Evolutionary conservation across 108 stramenopile genomes (phyloP).

Genomic region (Aurantiochytrium sp.): DNA sequence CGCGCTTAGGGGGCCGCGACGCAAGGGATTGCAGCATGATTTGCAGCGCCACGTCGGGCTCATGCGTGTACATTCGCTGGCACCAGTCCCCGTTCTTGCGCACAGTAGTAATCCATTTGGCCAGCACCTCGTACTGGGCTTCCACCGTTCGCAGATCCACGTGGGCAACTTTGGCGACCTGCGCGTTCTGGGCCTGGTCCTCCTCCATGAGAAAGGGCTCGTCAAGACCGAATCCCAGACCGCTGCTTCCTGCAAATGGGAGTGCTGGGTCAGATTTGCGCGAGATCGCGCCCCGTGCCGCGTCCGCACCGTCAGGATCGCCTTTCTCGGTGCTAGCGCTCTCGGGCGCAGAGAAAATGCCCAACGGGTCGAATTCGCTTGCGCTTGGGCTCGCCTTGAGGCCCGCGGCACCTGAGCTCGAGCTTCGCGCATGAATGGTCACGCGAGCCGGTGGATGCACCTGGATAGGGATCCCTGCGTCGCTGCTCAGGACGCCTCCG

Average conservation of each 20-base stretch:
- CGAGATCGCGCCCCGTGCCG: neutral
- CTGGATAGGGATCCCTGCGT: no score
- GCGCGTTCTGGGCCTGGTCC: neutral
- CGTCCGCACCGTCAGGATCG: no score
- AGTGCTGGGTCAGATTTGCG: neutral
- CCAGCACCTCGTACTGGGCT: neutral
- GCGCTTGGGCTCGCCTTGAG: neutral
- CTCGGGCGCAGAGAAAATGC: neutral
- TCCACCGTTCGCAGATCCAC: neutral
- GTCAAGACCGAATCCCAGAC: neutral
- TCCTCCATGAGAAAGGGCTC: neutral
- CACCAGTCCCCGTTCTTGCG: neutral
- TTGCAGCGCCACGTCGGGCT: neutral
- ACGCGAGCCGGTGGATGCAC: no score
- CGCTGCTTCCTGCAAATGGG: neutral
- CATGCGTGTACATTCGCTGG: slow-evolving; percentile 1
- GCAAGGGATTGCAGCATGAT: neutral
- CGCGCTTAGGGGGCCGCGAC: neutral
- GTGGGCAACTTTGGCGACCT: neutral
- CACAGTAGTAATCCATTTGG: neutral
- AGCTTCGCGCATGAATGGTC: no score
- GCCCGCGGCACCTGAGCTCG: no score
- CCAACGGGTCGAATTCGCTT: neutral
- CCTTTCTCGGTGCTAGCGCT: no score
- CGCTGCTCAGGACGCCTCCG: no score